Conservation (phyloP, 306 rosid species). For the Pterocarpus macrocarpus region DNA sequence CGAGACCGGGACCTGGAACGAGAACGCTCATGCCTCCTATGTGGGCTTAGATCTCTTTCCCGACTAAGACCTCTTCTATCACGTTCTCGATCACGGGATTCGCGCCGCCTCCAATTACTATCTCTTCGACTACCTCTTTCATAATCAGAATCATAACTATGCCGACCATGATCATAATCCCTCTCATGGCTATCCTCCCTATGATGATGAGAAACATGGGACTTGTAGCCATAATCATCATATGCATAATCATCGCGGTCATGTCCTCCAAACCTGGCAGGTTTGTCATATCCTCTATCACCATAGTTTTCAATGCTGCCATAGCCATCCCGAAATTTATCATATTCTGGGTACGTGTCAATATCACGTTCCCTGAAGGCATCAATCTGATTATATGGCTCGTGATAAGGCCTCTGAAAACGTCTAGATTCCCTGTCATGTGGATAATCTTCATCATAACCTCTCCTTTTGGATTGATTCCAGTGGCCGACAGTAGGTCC, state of each 20-base stretch:
- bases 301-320: slow-evolving; percentile 63
- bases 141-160: slow-evolving; percentile 94
- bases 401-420: slow-evolving; percentile 73
- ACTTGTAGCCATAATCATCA: slow-evolving; percentile 82
- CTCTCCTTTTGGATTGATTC: slow-evolving; percentile 85
- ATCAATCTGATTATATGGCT: slow-evolving; percentile 76
- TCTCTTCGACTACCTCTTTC: slow-evolving; percentile 85
- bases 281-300: slow-evolving; percentile 78
- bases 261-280: slow-evolving; percentile 70
- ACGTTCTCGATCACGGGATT: slow-evolving; percentile 77
- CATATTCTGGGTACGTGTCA: slow-evolving; percentile 72
- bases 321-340: slow-evolving; percentile 80
- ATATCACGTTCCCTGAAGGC: slow-evolving; percentile 67
- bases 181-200: slow-evolving; percentile 90
- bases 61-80: slow-evolving; percentile 74
- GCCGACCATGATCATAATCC: slow-evolving; percentile 75
- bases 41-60: slow-evolving; percentile 83
- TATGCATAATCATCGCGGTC: slow-evolving; percentile 78
- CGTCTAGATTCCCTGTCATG: slow-evolving; percentile 81
- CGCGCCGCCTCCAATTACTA: slow-evolving; percentile 77
- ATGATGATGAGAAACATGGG: slow-evolving; percentile 68
- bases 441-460: slow-evolving; percentile 80
- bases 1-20: slow-evolving; percentile 48
- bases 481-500: slow-evolving; percentile 77
- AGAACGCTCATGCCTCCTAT: slow-evolving; percentile 73